Percentiles rank a stretch among this genome's conserved stretches.
Conservation (phyloP, 768 basidiomycete species). For the Crassisporium funariophilum region DNA sequence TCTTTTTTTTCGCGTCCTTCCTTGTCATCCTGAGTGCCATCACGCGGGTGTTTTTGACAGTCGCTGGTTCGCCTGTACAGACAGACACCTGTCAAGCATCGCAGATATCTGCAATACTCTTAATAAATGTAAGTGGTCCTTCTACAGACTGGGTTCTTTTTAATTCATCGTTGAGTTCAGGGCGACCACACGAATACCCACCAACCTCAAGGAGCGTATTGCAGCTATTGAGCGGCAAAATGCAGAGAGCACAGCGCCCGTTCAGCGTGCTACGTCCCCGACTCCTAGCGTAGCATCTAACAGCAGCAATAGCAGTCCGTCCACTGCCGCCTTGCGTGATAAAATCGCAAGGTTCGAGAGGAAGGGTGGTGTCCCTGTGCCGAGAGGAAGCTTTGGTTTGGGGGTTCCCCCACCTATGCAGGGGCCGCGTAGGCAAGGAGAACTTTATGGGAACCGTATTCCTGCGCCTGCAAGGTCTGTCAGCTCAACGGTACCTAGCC, state of each 20-base stretch:
- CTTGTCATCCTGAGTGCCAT: conserved; percentile 1
- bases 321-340: conserved; percentile 45
- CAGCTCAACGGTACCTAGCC: conserved; percentile 28
- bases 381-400: conserved; percentile 73
- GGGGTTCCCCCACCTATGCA: conserved; percentile 61
- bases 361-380: conserved; percentile 75
- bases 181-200: conserved; percentile 36
- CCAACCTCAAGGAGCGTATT: conserved; percentile 80
- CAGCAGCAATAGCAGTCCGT: conserved; percentile 23
- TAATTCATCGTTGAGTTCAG: conserved; percentile 7
- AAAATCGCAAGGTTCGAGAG: conserved; percentile 82
- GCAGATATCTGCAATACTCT: conserved; percentile 1
- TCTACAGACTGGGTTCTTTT: not conserved
- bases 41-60: conserved; percentile 9
- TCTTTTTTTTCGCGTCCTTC: conserved; percentile 8
- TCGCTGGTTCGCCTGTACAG: conserved; percentile 22
- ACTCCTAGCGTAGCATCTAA: conserved; percentile 25
- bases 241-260: conserved; percentile 20
- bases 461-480: conserved; percentile 40
- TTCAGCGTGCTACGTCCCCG: conserved; percentile 32
- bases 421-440: conserved; percentile 54
- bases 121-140: conserved; percentile 16
- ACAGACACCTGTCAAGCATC: conserved; percentile 16
- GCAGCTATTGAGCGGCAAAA: conserved; percentile 75
- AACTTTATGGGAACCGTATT: conserved; percentile 77